Evolutionary conservation across 2,329 filamentous ascomycete species (phyloP), one percentile per base, ranked within the genome.

Genomic region (Aspergillus felis): DNA sequence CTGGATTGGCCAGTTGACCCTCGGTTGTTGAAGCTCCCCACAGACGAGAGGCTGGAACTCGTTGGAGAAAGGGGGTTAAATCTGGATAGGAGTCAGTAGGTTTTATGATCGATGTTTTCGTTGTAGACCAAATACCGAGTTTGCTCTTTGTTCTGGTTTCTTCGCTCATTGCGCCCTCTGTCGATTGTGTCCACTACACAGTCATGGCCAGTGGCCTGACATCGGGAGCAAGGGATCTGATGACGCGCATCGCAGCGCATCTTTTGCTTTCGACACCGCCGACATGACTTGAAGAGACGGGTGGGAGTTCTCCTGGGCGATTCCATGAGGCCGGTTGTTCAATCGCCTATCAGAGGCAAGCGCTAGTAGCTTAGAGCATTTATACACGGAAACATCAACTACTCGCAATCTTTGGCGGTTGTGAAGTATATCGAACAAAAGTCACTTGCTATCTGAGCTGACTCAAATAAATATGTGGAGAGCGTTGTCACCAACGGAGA

Each of bases 211-310:
- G 66, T 63, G 7, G 68, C 64, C 6, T 66, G 68, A 57, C 71
- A 73, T 27, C 71, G 70, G 44, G 69, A 70, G 51, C 71, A 73
- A n/a, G 71, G 71, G 42, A 72, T 63, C 54, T 69, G 71, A 17
- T 64, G 67, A 29, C 70, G 70, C 29, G 71, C 71, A 62, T 73
- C 71, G 47, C 71, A 73, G 38, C 71, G 69, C 67, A 73, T 71
- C 53, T 73, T 73, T 55, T 71, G 70, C 58, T 68, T 62, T 28
- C 69, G 64, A 62, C 71, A 73, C 66, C 70, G 67, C 32, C 71
- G 69, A 50, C 71, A 73, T 67, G 71, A 68, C 56, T 73, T 73
- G 47, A 73, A 73, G 55, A 70, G 66, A 17, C 68, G 69, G 53
- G 66, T 61, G 50, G 70, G 67, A 53, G 42, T 24, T 14, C n/a